A percentile compares a stretch with the other conserved stretches of the same genome.
phyloP scores from a whole-genome alignment of 2,329 filamentous ascomycete species.

The Ophiocordyceps unilateralis region DNA sequence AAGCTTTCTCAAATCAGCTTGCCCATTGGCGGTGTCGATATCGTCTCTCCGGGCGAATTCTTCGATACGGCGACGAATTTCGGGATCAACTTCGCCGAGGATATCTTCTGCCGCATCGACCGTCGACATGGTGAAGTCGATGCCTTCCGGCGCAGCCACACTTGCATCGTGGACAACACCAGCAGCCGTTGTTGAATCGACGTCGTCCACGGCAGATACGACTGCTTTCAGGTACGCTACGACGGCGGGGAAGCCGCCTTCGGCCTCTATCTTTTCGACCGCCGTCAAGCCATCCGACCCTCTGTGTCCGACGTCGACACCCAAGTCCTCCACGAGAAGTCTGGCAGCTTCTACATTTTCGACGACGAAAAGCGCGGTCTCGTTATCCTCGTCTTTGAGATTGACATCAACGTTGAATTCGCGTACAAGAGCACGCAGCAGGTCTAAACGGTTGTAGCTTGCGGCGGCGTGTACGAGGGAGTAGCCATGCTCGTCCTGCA shows the following conservation, averaged over 20 bases:
- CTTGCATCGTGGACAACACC: constrained; percentile 8
- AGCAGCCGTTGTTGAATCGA: constrained; percentile 10
- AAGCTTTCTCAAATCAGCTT: constrained; percentile 60
- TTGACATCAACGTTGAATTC: constrained; percentile 68
- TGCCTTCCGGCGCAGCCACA: constrained; percentile 50
- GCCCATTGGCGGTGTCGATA: constrained; percentile 65
- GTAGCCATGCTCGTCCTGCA: constrained; percentile 84
- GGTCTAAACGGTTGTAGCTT: constrained; percentile 74
- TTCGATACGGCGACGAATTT: constrained; percentile 74
- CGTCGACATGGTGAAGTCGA: constrained; percentile 62
- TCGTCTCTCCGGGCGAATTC: constrained; percentile 71
- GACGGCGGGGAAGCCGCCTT: constrained; percentile 63
- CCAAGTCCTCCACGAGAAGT: constrained; percentile 67
- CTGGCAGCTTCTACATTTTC: constrained; percentile 67
- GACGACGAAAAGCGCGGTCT: constrained; percentile 87
- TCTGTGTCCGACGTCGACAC: constrained; percentile 44
- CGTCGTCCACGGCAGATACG: constrained; percentile 9
- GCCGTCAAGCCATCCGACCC: constrained; percentile 69
- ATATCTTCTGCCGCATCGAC: constrained; percentile 47
- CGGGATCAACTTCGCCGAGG: constrained; percentile 53
- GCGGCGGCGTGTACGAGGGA: constrained; percentile 84
- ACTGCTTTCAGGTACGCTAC: constrained; percentile 46
- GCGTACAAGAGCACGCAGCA: constrained; percentile 57
- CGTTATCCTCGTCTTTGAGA: constrained; percentile 74
- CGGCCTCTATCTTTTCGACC: constrained; percentile 59